A percentile compares a stretch with the other conserved stretches of the same genome.
Conservation (phyloP, 352 stramenopile species). For the Phytophthora idaei region DNA sequence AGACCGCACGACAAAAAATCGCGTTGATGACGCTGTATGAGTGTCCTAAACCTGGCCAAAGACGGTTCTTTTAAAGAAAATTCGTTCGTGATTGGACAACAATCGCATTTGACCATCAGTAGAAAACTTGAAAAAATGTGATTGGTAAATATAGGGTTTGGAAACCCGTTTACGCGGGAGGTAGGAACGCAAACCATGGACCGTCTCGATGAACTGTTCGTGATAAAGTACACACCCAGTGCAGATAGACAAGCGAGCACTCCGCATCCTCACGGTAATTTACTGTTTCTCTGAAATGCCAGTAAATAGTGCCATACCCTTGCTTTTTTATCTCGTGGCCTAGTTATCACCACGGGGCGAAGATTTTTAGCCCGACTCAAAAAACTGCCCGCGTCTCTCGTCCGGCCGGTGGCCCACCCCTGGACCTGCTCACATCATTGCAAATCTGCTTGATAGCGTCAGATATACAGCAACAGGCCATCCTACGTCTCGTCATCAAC, state of each 20-base stretch:
- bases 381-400: neutral
- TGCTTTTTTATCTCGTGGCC: neutral
- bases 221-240: neutral
- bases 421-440: constrained; percentile 23
- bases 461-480: neutral
- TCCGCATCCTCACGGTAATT: neutral
- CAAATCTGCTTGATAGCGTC: constrained; percentile 15
- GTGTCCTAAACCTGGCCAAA: constrained; percentile 2
- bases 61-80: neutral
- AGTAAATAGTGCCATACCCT: neutral
- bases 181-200: neutral
- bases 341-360: constrained; percentile 17
- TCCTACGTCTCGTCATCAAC: constrained; percentile 15
- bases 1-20: neutral
- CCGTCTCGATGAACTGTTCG: neutral
- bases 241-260: neutral
- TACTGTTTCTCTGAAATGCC: neutral
- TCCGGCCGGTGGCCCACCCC: neutral
- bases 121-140: constrained; percentile 1
- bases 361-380: neutral
- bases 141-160: constrained; percentile 1
- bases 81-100: constrained; percentile 9
- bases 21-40: neutral
- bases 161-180: constrained; percentile 2
- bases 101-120: constrained; percentile 1